A percentile compares a stretch with the other conserved stretches of the same genome.
These are phyloP conservation scores for Bolboschoenoplectus hybrid DNA, from an alignment of 202 grass and related monocot genomes.

Conservation along the genomic window DNA sequence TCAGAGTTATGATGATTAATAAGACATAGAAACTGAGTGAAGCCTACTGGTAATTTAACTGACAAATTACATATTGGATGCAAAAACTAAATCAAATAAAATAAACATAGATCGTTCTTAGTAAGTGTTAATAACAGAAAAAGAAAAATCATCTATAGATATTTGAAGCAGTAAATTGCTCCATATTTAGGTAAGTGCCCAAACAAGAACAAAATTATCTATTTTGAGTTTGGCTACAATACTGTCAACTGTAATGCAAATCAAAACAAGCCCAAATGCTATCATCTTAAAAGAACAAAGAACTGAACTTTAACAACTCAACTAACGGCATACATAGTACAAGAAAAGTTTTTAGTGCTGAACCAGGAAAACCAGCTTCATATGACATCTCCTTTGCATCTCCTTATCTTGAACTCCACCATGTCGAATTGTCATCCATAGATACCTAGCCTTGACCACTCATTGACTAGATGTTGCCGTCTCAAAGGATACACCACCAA, in stretches of 20 bases:
- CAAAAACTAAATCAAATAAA: not conserved
- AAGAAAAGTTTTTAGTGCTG: slow-evolving; percentile 32
- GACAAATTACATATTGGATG: not conserved
- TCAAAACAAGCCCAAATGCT: slow-evolving; percentile 22
- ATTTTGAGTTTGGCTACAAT: not conserved
- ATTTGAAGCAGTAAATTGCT: slow-evolving; percentile 18
- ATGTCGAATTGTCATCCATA: not conserved
- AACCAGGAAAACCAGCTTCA: slow-evolving; percentile 26
- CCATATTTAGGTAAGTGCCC: not conserved
- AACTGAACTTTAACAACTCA: slow-evolving; percentile 31
- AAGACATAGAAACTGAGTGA: not conserved
- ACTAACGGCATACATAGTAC: slow-evolving; percentile 27
- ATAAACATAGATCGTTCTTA: not conserved
- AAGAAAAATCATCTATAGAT: not conserved
- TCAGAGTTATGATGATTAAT: not conserved
- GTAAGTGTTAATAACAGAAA: not conserved
- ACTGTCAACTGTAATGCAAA: slow-evolving; percentile 6
- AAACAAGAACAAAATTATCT: slow-evolving; percentile 28
- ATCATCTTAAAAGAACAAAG: slow-evolving; percentile 29
- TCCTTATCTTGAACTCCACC: not conserved
- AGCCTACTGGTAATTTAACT: not conserved
- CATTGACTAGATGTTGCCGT: slow-evolving; percentile 45
- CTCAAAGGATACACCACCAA: slow-evolving; percentile 56
- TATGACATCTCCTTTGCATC: slow-evolving; percentile 14
- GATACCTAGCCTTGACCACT: slow-evolving; percentile 32